A percentile compares a stretch with the other conserved stretches of the same genome.
These are phyloP conservation scores for Kwoniella sp. DNA, from an alignment of 768 basidiomycete species.

Conservation along the genomic window DNA sequence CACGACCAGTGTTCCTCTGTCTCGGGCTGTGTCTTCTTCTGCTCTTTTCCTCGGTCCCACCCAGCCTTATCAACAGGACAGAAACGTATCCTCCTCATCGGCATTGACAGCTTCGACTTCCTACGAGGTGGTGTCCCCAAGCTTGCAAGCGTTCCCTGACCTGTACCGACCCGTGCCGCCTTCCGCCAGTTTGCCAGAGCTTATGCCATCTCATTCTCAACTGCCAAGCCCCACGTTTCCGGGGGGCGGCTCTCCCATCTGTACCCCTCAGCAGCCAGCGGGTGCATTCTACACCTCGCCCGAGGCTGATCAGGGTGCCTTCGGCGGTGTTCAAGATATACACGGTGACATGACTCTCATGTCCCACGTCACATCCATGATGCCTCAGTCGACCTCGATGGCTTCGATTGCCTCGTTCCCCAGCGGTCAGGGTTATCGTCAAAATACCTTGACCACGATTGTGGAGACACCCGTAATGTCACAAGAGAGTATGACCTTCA, in stretches of 20 bases:
- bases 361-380: slow-evolving; percentile 21
- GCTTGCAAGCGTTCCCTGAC: slow-evolving; percentile 17
- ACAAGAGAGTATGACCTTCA: slow-evolving; percentile 23
- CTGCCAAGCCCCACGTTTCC: slow-evolving; percentile 28
- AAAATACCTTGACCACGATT: slow-evolving; percentile 28
- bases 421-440: slow-evolving; percentile 18
- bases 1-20: slow-evolving; percentile 22
- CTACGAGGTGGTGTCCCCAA: slow-evolving; percentile 21
- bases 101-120: slow-evolving; percentile 28
- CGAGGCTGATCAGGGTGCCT: slow-evolving; percentile 26
- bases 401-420: slow-evolving; percentile 28
- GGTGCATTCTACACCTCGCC: slow-evolving; percentile 33
- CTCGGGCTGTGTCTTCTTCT: slow-evolving; percentile 27
- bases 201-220: slow-evolving; percentile 25
- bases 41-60: slow-evolving; percentile 19
- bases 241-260: slow-evolving; percentile 31
- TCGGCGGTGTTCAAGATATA: slow-evolving; percentile 10
- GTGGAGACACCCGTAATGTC: slow-evolving; percentile 23
- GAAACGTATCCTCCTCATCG: slow-evolving; percentile 30
- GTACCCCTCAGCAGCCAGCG: slow-evolving; percentile 30
- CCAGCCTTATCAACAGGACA: slow-evolving; percentile 17
- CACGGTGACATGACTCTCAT: slow-evolving; percentile 29
- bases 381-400: slow-evolving; percentile 29
- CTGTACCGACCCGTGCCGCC: slow-evolving; percentile 13
- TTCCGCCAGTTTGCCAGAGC: slow-evolving; percentile 24